A percentile compares a stretch with the other conserved stretches of the same genome.
phyloP scores from a whole-genome alignment of 2,329 filamentous ascomycete genomes.

The Neoascochyta sp. region DNA sequence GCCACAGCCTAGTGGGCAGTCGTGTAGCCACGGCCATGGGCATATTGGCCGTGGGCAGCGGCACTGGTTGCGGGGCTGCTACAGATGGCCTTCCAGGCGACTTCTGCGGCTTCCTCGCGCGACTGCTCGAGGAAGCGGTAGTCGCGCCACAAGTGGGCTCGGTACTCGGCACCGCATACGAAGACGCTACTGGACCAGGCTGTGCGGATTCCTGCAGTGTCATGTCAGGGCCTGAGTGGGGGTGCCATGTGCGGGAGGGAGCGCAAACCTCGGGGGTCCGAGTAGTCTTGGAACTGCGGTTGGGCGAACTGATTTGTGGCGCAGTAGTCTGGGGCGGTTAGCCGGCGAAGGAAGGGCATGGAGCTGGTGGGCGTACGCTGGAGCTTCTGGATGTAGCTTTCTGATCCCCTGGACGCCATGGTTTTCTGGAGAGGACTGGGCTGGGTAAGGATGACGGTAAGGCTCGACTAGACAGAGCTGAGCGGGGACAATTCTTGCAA shows the following conservation, averaged over 20 bases:
- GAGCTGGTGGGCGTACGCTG: constrained; percentile 23
- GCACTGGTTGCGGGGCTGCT: constrained; percentile 12
- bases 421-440: constrained; percentile 12
- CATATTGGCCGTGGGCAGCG: constrained; percentile 14
- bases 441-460: constrained; percentile 9
- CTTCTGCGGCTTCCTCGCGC: constrained; percentile 36
- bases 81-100: constrained; percentile 32
- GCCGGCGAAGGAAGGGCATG: constrained; percentile 6
- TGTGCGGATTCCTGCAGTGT: constrained; percentile 28
- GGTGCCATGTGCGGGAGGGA: constrained; percentile 1
- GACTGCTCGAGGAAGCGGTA: constrained; percentile 37
- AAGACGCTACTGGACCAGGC: constrained; percentile 37
- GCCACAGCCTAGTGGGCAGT: constrained; percentile 20
- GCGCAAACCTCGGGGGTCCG: constrained; percentile 34
- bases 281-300: constrained; percentile 38
- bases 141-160: constrained; percentile 36
- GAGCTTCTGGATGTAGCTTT: constrained; percentile 32
- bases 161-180: constrained; percentile 33
- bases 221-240: constrained; percentile 10
- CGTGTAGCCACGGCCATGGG: constrained; percentile 17
- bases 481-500: constrained; percentile 19
- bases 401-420: constrained; percentile 26
- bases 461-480: constrained; percentile 12
- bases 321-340: constrained; percentile 28
- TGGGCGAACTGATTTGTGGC: constrained; percentile 33